phyloP scores from a whole-genome alignment of 2,329 filamentous ascomycete genomes.

The Colletotrichum tamarilloi region DNA sequence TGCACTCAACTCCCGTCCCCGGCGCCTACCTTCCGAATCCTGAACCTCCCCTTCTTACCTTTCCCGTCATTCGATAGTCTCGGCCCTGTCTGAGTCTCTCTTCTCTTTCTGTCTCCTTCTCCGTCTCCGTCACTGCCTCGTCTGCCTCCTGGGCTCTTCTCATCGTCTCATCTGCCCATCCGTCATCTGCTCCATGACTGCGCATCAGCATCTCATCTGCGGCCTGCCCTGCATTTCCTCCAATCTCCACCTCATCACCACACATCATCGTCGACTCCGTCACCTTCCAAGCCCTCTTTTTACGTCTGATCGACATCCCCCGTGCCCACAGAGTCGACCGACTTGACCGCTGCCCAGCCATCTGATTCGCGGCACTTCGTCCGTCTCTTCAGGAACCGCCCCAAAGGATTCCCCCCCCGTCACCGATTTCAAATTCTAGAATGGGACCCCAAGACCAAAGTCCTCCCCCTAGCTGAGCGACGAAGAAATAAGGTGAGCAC shows the following conservation, averaged over 20 bases:
- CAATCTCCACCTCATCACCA: conserved; percentile 11
- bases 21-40: not conserved
- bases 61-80: not conserved
- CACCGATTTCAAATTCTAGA: conserved; percentile 6
- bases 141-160: not conserved
- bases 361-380: conserved; percentile 20
- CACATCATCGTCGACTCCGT: not conserved
- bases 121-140: not conserved
- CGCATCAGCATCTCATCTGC: not conserved
- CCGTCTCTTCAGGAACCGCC: not conserved
- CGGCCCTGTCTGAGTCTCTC: not conserved
- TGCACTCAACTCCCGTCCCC: not conserved
- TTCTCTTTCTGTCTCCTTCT: not conserved
- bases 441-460: not conserved
- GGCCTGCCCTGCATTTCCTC: conserved; percentile 6
- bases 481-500: conserved; percentile 29
- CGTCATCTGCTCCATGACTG: not conserved
- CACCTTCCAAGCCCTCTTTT: conserved; percentile 15
- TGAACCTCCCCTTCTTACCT: not conserved
- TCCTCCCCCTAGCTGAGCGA: not conserved
- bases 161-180: conserved; percentile 4
- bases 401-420: not conserved
- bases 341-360: conserved; percentile 3
- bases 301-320: conserved; percentile 30
- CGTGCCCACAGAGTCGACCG: conserved; percentile 23